Conservation (phyloP, 768 basidiomycete genomes). For the Termitomyces heimii region DNA sequence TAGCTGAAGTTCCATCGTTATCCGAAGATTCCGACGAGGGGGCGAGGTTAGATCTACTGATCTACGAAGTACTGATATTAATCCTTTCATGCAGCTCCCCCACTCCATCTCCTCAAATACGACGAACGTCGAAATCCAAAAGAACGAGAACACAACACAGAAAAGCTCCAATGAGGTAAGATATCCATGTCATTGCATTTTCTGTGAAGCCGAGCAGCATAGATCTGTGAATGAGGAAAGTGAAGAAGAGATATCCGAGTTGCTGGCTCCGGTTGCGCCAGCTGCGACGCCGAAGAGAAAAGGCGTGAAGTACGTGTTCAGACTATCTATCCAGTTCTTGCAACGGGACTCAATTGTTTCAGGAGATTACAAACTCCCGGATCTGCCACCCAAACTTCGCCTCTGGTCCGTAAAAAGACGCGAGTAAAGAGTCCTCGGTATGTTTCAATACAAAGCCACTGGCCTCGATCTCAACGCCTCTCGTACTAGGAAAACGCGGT, state of each 20-base stretch:
- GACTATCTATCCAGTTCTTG: neutral
- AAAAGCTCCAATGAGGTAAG: conserved; percentile 1
- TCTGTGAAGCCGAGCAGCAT: neutral
- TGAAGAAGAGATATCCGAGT: conserved; percentile 14
- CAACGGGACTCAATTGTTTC: neutral
- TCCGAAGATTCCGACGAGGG: neutral
- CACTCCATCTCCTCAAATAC: conserved; percentile 17
- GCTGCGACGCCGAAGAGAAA: conserved; percentile 24
- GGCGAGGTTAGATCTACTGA: conserved; percentile 2
- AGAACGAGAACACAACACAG: conserved; percentile 1
- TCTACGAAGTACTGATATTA: neutral
- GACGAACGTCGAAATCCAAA: neutral
- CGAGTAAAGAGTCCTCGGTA: conserved; percentile 22
- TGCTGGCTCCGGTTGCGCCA: conserved; percentile 10
- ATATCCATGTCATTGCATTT: neutral
- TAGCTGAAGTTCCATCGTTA: conserved; percentile 6
- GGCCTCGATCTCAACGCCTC: neutral
- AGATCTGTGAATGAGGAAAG: conserved; percentile 2
- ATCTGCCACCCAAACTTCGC: conserved; percentile 19
- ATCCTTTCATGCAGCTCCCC: conserved; percentile 14
- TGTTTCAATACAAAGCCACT: neutral
- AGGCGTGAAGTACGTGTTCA: conserved; percentile 22
- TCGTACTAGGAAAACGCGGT: conserved; percentile 7
- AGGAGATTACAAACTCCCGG: conserved; percentile 22
- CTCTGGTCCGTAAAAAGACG: conserved; percentile 21